phyloP scores from a whole-genome alignment of 768 basidiomycete genomes.

The Suillus subaureus region DNA sequence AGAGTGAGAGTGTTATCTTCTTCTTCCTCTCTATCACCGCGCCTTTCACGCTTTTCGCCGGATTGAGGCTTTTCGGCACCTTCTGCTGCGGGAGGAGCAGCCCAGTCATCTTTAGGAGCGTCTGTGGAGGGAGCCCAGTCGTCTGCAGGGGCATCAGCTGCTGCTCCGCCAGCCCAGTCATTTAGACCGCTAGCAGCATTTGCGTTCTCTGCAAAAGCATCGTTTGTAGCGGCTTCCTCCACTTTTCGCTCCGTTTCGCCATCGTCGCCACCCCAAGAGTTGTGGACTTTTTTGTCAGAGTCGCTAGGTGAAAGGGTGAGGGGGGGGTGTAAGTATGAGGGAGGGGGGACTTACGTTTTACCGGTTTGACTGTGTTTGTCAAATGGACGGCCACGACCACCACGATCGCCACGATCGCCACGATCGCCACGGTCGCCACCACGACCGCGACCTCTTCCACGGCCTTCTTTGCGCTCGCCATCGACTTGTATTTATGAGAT shows the following conservation, averaged over 20 bases:
- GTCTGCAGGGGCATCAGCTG: slow-evolving; percentile 33
- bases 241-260: slow-evolving; percentile 80
- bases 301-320: slow-evolving; percentile 55
- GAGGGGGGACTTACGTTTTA: slow-evolving; percentile 59
- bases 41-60: slow-evolving; percentile 37
- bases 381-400: slow-evolving; percentile 71
- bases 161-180: slow-evolving; percentile 36
- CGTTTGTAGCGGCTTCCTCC: slow-evolving; percentile 73
- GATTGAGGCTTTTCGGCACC: slow-evolving; percentile 37
- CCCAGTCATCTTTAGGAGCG: slow-evolving; percentile 38
- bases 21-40: slow-evolving; percentile 73
- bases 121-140: slow-evolving; percentile 40
- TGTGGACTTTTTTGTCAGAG: slow-evolving; percentile 92
- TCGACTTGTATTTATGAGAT: slow-evolving; percentile 32
- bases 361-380: slow-evolving; percentile 89
- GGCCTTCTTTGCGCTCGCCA: slow-evolving; percentile 47
- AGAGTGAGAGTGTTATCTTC: slow-evolving; percentile 93
- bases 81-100: slow-evolving; percentile 37
- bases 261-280: slow-evolving; percentile 95
- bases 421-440: slow-evolving; percentile 57
- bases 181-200: slow-evolving; percentile 19
- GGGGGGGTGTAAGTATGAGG: slow-evolving; percentile 2
- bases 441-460: slow-evolving; percentile 45
- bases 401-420: slow-evolving; percentile 54
- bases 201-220: slow-evolving; percentile 60